phyloP scores from a whole-genome alignment of 805 yeast genomes.

The Candida chilensis region DNA sequence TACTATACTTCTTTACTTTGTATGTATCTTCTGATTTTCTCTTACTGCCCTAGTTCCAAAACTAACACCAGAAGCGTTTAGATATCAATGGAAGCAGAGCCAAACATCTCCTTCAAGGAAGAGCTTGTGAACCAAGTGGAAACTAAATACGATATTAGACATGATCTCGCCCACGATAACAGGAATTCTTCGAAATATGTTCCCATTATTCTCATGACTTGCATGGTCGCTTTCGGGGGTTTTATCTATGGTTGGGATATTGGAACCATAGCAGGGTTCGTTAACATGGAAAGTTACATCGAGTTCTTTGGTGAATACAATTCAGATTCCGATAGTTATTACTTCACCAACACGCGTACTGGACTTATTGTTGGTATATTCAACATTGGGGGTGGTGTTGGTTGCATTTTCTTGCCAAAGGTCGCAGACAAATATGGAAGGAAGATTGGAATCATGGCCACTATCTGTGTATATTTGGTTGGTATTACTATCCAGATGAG shows the following conservation, averaged over 20 bases:
- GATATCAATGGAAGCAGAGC: no score
- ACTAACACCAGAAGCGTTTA: no score
- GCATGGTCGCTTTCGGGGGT: conserved; percentile 6
- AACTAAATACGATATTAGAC: no score
- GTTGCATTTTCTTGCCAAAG: conserved; percentile 7
- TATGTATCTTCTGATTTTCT: no score
- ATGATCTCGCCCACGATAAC: no score
- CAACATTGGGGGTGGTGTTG: conserved; percentile 13
- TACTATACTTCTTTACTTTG: no score
- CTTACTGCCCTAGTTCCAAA: no score
- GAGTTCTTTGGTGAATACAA: conserved; percentile 1
- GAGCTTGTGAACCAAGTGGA: no score
- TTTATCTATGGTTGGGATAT: conserved; percentile 16
- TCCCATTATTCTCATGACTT: no score
- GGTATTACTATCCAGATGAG: conserved; percentile 7
- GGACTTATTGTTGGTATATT: conserved; percentile 12
- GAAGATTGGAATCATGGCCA: conserved; percentile 4
- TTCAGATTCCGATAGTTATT: neutral
- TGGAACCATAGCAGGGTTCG: conserved; percentile 10
- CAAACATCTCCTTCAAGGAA: no score
- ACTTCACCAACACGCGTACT: no score
- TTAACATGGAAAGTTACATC: conserved; percentile 6
- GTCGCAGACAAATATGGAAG: conserved; percentile 4
- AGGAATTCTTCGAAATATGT: no score
- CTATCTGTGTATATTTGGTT: conserved; percentile 7